Percentiles rank a stretch among this genome's conserved stretches.
These are phyloP conservation scores for Fusarium mexicanum DNA, from an alignment of 2,329 filamentous ascomycete species.

Conservation along the genomic window DNA sequence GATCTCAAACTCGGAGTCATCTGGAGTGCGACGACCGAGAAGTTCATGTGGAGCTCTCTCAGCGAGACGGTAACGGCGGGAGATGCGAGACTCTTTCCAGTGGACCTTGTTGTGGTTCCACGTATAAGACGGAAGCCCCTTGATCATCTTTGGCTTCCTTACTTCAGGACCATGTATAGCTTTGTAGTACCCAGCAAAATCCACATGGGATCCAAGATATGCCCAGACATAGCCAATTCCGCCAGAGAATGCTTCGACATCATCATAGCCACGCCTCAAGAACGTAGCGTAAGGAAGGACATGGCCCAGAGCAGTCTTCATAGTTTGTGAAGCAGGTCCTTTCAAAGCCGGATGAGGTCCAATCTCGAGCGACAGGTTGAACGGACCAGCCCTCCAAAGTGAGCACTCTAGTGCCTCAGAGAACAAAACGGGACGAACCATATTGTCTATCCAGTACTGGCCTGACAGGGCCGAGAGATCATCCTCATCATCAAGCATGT, in stretches of 20 bases:
- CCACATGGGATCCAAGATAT: background rate
- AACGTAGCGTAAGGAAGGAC: background rate
- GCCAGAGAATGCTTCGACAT: background rate
- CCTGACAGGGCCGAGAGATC: background rate
- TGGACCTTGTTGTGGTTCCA: background rate
- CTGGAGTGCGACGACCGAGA: background rate
- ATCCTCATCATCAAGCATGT: background rate
- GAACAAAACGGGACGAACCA: background rate
- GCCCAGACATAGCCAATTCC: background rate
- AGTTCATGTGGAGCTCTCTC: background rate
- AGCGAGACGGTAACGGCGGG: background rate
- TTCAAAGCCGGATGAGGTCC: background rate
- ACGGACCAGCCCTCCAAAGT: background rate
- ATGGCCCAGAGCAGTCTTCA: background rate
- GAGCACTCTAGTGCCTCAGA: background rate
- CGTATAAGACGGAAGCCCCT: background rate
- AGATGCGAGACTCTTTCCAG: background rate
- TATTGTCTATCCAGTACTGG: conserved; percentile 3
- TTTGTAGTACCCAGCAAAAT: background rate
- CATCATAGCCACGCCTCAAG: background rate
- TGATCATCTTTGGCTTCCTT: background rate
- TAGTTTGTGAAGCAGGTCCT: background rate
- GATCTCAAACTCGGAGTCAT: background rate
- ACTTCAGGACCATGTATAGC: background rate
- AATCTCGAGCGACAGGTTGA: background rate